phyloP scores from a whole-genome alignment of 1,139 yeast genomes.

The Komagataea norvegica region DNA sequence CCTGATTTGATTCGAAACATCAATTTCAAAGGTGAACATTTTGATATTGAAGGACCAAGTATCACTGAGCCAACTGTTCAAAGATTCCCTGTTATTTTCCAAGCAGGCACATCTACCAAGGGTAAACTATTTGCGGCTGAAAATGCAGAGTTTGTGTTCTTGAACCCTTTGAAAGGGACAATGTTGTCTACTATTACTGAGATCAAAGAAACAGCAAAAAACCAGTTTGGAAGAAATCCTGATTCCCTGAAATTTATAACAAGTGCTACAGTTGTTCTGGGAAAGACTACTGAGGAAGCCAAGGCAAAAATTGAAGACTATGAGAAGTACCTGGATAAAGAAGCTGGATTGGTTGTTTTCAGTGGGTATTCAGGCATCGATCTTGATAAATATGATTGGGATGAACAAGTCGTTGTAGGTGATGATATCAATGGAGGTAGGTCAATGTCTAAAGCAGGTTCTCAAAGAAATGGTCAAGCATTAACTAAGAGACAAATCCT shows the following conservation, averaged over 20 bases:
- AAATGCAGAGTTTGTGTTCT: constrained; percentile 32
- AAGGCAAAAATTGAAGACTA: constrained; percentile 24
- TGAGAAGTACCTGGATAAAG: constrained; percentile 22
- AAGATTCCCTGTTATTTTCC: constrained; percentile 37
- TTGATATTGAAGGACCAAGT: constrained; percentile 36
- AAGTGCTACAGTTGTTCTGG: constrained; percentile 25
- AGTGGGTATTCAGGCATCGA: constrained; percentile 30
- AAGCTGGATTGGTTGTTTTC: constrained; percentile 23
- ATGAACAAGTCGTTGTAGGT: constrained; percentile 27
- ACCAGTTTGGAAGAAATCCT: constrained; percentile 12
- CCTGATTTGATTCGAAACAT: constrained; percentile 33
- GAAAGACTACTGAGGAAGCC: constrained; percentile 31
- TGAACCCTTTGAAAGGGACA: not conserved
- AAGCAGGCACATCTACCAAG: constrained; percentile 38
- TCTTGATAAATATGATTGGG: constrained; percentile 24
- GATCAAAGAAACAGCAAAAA: constrained; percentile 15
- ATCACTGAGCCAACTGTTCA: constrained; percentile 38
- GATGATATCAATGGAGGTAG: constrained; percentile 12
- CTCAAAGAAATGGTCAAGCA: constrained; percentile 14
- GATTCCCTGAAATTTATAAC: constrained; percentile 27
- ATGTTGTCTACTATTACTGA: not conserved
- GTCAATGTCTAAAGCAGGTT: constrained; percentile 7
- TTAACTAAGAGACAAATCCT: constrained; percentile 27
- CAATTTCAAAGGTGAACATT: constrained; percentile 35
- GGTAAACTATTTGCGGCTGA: constrained; percentile 38